Evolutionary conservation across 768 basidiomycete genomes (phyloP), one percentile per base, ranked within the genome.

Genomic region (Ephemerocybe angulata): DNA sequence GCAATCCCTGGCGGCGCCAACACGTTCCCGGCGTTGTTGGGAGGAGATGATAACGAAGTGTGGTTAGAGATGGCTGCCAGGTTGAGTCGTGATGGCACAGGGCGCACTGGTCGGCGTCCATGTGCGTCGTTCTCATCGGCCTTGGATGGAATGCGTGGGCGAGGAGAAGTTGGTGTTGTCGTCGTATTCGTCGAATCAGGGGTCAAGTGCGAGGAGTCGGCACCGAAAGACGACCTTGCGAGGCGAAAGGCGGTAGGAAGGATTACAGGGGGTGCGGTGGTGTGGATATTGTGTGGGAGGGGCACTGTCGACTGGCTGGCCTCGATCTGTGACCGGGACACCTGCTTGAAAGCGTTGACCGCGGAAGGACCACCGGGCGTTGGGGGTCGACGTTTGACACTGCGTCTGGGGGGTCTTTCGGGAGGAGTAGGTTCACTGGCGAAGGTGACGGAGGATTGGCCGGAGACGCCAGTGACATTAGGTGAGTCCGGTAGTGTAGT

Each of bases 311-410:
- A n/a, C n/a, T n/a, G 33, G 31, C 17, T 35, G 13, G 33, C 12
- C 11, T 3, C 12, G 15, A 50, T 4, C 31, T 33, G 49, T 37
- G 33, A 19, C 27, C 25, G 27, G 46, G 46, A 33, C 11, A 25
- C 19, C 21, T 35, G 24, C 27, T 31, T 13, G 50, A 52, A 52
- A 11, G 37, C 30, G 15, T 13, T 19, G 7, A 21, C 31, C 5
- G 48, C n/a, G 17, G 50, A 19, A 21, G 35, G 35, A 17, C 50
- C 50, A 24, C 50, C 50, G 25, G 50, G 50, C 6, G 50, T 52
- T 3, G 50, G 50, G 8, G 50, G 50, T 24, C 50, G 50, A 17
- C 40, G 37, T 17, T 52, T 52, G 24, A 52, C 37, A 38, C 50
- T 31, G n/a, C 30, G 48, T 22, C 38, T 13, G 38, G 31, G 19